Evolutionary conservation across 495 filamentous ascomycete genomes (phyloP).

Genomic region (Annulohypoxylon bovei): DNA sequence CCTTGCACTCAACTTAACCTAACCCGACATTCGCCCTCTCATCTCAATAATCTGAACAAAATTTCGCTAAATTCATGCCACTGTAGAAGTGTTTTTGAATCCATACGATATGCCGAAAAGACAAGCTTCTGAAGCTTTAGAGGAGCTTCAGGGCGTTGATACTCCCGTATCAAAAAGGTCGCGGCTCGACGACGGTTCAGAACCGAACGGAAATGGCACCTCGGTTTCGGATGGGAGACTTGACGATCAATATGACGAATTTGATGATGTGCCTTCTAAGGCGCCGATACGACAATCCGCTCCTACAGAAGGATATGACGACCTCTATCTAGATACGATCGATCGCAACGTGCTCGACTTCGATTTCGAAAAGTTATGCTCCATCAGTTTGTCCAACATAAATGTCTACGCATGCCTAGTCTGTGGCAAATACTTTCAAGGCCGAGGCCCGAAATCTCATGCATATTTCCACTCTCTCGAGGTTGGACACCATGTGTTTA

Average conservation of each 20-base stretch:
- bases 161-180: constrained; percentile 83
- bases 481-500: constrained; percentile 92
- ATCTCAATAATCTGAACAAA: background rate
- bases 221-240: constrained; percentile 48
- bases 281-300: constrained; percentile 71
- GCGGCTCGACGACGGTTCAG: constrained; percentile 67
- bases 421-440: constrained; percentile 97
- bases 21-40: background rate
- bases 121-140: constrained; percentile 78
- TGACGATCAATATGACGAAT: constrained; percentile 55
- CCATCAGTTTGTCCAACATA: constrained; percentile 93
- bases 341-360: constrained; percentile 89
- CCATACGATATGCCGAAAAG: constrained; percentile 73
- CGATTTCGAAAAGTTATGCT: constrained; percentile 98
- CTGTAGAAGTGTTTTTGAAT: background rate
- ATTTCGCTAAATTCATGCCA: background rate
- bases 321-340: constrained; percentile 98
- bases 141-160: constrained; percentile 64
- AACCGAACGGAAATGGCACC: constrained; percentile 45
- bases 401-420: constrained; percentile 99
- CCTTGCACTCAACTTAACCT: constrained; percentile 2
- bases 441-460: constrained; percentile 90
- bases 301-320: constrained; percentile 88
- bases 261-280: constrained; percentile 57
- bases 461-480: constrained; percentile 99